phyloP scores from a whole-genome alignment of 192 early-diverging fungal genomes.

The Jimgerdemannia flammicorona region DNA sequence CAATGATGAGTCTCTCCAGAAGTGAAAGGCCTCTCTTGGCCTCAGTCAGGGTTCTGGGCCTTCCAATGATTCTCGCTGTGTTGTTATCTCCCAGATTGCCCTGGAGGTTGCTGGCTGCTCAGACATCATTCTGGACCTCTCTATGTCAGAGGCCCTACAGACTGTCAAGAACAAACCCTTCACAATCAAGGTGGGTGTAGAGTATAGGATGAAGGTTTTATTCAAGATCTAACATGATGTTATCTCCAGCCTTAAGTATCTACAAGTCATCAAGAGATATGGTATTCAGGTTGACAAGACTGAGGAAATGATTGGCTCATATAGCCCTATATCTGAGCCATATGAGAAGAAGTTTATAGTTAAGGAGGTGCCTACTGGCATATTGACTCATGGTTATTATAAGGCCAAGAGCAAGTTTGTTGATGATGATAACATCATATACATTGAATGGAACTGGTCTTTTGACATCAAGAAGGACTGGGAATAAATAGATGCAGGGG shows the following conservation, averaged over 20 bases:
- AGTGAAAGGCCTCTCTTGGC: constrained; percentile 97
- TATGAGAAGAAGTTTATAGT: constrained; percentile 86
- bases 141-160: constrained; percentile 60
- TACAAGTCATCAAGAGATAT: constrained; percentile 88
- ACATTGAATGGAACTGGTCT: constrained; percentile 79
- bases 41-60: constrained; percentile 41
- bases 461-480: constrained; percentile 43
- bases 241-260: constrained; percentile 91
- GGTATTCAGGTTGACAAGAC: constrained; percentile 84
- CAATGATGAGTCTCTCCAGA: constrained; percentile 85
- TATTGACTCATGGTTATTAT: constrained; percentile 91
- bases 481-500: constrained; percentile 7
- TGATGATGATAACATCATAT: constrained; percentile 82
- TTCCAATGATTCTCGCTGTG: constrained; percentile 12
- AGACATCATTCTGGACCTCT: constrained; percentile 78
- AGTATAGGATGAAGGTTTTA: constrained; percentile 88
- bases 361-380: constrained; percentile 88
- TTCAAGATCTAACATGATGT: constrained; percentile 95
- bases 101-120: constrained; percentile 70
- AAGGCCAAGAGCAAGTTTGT: constrained; percentile 87
- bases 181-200: constrained; percentile 94
- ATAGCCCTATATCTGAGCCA: constrained; percentile 73
- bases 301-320: constrained; percentile 97
- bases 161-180: constrained; percentile 69
- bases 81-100: constrained; percentile 66